Evolutionary conservation across 805 yeast species (phyloP), one percentile per base, ranked within the genome.

Genomic region (Hanseniaspora valbyensis): DNA sequence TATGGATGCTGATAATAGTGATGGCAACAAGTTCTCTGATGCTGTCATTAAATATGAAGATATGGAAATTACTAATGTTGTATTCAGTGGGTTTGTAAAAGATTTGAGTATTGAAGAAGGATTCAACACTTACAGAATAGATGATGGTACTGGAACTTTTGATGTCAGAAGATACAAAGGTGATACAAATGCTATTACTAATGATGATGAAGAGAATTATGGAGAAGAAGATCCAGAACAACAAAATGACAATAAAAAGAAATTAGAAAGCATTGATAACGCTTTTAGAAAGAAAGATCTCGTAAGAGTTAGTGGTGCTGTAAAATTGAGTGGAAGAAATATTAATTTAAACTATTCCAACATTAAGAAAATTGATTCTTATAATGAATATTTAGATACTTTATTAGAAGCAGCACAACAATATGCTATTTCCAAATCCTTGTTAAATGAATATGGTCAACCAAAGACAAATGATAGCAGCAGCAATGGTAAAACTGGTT

Each of bases 351-450:
- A 81, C 59, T 75, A 79, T 54, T 79, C 86, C 19, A 72, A 74
- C 2, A 72, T 82, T 41, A 73, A 71, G 32, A 74, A 71, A 52
- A 66, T 84, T 22, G 69, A 66, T 4, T 83, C 81, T 59, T 81
- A 75, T 62, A 83, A 83, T 61, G 81, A 80, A 58, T 76, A 83
- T 9, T 59, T 80, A 26, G 77, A 82, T 56, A 92, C 83, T 64
- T 74, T 76, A 57, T 65, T 84, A 52, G 75, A 76, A 55, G 84
- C 83, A 3, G 75, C 82, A 49, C 71, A 74, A 53, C 69, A 72
- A 45, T 82, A 77, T 58, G 66, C 80, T 48, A 68, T 68, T 54
- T 74, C 78, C 3, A 78, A 75, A 54, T 80, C 82, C n/a, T 66
- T 70, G 61, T 25, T 48, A n/a, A 48, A 48, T 26, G 51, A 48